Percentiles rank a stretch among this genome's conserved stretches.
These are phyloP conservation scores for Ogataea chonburiensis DNA, from an alignment of 805 yeast genomes.

Conservation along the genomic window DNA sequence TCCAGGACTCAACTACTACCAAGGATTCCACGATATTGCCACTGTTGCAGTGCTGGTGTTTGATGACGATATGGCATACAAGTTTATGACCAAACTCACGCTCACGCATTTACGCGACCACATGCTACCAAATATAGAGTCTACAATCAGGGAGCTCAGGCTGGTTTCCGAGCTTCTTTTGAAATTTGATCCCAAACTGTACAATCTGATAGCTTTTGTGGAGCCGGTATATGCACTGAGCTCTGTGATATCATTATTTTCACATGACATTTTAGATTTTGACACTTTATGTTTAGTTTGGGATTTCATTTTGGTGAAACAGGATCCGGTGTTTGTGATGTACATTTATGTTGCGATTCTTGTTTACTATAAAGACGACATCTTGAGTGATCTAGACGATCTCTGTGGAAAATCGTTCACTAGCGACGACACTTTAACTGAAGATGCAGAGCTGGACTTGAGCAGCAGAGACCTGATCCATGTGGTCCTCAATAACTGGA, in stretches of 20 bases:
- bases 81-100: conserved; percentile 55
- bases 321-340: conserved; percentile 52
- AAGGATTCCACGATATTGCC: conserved; percentile 90
- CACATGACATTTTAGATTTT: conserved; percentile 62
- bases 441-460: conserved; percentile 19
- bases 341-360: conserved; percentile 63
- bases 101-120: conserved; percentile 73
- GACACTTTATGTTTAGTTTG: conserved; percentile 57
- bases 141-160: conserved; percentile 62
- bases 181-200: conserved; percentile 45
- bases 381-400: conserved; percentile 37
- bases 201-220: conserved; percentile 38
- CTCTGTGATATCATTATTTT: conserved; percentile 70
- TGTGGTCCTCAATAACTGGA: conserved; percentile 28
- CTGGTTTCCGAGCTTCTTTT: conserved; percentile 64
- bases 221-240: conserved; percentile 72
- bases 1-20: conserved; percentile 74
- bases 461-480: conserved; percentile 30
- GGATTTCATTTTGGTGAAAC: conserved; percentile 62
- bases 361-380: conserved; percentile 41
- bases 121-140: conserved; percentile 68
- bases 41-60: conserved; percentile 61
- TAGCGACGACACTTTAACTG: conserved; percentile 26
- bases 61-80: conserved; percentile 37
- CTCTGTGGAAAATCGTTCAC: conserved; percentile 30